Evolutionary conservation across 495 filamentous ascomycete genomes (phyloP).

Genomic region (Xylaria venustula): DNA sequence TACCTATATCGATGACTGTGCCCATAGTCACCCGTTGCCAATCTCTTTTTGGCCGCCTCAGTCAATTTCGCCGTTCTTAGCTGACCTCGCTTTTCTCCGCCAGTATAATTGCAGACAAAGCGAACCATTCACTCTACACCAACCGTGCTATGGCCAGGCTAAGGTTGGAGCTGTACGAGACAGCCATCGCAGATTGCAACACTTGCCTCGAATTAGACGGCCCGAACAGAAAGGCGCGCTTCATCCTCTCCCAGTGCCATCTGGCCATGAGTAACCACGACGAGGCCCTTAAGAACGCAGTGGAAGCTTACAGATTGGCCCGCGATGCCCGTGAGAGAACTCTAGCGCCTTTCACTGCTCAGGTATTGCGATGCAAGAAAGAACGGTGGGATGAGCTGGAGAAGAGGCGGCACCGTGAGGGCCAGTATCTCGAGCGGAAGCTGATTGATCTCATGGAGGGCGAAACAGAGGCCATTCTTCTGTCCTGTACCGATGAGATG

Average conservation of each 20-base stretch:
- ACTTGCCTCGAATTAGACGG: conserved; percentile 65
- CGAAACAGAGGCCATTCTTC: conserved; percentile 28
- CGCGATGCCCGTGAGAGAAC: conserved; percentile 57
- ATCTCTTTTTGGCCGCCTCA: not conserved
- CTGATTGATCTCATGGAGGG: conserved; percentile 42
- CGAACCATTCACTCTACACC: conserved; percentile 68
- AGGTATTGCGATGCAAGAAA: conserved; percentile 78
- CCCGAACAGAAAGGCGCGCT: conserved; percentile 76
- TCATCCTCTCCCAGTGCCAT: conserved; percentile 81
- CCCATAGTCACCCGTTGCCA: not conserved
- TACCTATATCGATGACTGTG: too few species aligned
- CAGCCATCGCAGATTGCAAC: conserved; percentile 76
- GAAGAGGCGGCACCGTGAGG: conserved; percentile 42
- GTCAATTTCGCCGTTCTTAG: not conserved
- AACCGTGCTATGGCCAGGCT: conserved; percentile 88
- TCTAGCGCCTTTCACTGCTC: conserved; percentile 60
- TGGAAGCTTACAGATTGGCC: conserved; percentile 72
- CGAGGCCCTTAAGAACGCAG: conserved; percentile 69
- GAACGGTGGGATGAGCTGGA: conserved; percentile 63
- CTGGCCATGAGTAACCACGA: conserved; percentile 70
- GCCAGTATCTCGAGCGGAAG: conserved; percentile 54
- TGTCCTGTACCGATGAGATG: conserved; percentile 20
- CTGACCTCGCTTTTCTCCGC: conserved; percentile 1
- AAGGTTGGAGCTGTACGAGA: conserved; percentile 66
- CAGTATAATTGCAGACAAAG: conserved; percentile 59